Evolutionary conservation across 2,329 filamentous ascomycete species (phyloP).

Genomic region (Aspergillus phoenicis): DNA sequence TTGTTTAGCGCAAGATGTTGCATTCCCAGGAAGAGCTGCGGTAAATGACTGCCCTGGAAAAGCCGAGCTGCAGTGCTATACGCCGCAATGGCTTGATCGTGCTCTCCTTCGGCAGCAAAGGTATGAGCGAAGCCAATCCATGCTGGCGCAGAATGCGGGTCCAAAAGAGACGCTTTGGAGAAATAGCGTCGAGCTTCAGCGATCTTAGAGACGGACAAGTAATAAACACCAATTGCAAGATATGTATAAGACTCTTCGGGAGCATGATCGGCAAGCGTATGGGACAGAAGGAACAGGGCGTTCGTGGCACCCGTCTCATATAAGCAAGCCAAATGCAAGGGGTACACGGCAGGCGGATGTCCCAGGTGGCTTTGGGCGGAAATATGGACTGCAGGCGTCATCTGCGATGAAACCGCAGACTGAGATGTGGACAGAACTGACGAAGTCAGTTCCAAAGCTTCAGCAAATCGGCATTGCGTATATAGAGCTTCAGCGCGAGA

Average conservation of each 20-base stretch:
- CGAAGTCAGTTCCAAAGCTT: slow-evolving; percentile 81
- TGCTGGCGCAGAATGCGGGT: slow-evolving; percentile 92
- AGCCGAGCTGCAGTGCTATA: slow-evolving; percentile 93
- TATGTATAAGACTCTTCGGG: slow-evolving; percentile 90
- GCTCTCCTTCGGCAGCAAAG: slow-evolving; percentile 94
- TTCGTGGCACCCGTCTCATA: slow-evolving; percentile 87
- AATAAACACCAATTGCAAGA: slow-evolving; percentile 94
- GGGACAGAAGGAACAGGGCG: slow-evolving; percentile 84
- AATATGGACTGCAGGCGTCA: slow-evolving; percentile 29
- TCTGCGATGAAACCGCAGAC: slow-evolving; percentile 68
- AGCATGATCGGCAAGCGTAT: slow-evolving; percentile 88
- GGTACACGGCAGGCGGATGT: slow-evolving; percentile 65
- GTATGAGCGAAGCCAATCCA: slow-evolving; percentile 99
- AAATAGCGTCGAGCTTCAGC: slow-evolving; percentile 94
- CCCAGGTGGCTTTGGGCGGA: slow-evolving; percentile 44
- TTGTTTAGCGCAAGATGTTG: slow-evolving; percentile 97
- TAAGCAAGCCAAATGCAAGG: slow-evolving; percentile 86
- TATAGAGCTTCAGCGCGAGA: slow-evolving; percentile 89
- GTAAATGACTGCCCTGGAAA: slow-evolving; percentile 95
- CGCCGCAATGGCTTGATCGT: slow-evolving; percentile 96
- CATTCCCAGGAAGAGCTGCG: slow-evolving; percentile 96
- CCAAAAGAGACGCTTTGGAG: slow-evolving; percentile 95
- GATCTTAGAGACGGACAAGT: slow-evolving; percentile 84
- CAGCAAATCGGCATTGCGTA: slow-evolving; percentile 89
- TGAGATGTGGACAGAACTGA: slow-evolving; percentile 80